Conservation (phyloP, 441 rosid genomes). For the Theobroma grandiflorum region DNA sequence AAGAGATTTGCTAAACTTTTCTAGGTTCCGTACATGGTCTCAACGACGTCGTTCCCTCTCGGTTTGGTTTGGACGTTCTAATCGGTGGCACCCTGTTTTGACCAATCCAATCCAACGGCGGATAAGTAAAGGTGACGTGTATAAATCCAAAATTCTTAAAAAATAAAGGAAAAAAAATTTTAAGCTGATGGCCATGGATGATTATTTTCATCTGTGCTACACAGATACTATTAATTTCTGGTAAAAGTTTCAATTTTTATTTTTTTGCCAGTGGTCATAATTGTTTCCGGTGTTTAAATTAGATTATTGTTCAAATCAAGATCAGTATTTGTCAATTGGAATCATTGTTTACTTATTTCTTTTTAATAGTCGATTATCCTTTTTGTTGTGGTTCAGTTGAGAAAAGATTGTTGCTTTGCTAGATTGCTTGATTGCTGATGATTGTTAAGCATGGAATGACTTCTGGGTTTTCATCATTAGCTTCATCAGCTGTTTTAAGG, state of each 20-base stretch:
- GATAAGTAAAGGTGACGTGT: background rate
- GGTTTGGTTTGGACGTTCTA: background rate
- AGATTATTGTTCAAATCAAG: background rate
- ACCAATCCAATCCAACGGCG: constrained; percentile 11
- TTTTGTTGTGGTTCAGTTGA: background rate
- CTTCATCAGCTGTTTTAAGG: constrained; percentile 63
- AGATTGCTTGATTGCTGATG: constrained; percentile 44
- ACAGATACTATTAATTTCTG: background rate
- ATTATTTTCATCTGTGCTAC: background rate
- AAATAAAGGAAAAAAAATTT: background rate
- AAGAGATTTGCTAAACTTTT: background rate
- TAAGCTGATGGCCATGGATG: background rate
- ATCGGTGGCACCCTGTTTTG: constrained; percentile 8
- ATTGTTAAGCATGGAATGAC: constrained; percentile 54
- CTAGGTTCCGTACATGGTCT: background rate
- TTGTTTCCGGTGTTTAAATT: background rate
- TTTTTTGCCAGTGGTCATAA: background rate
- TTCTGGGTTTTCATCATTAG: constrained; percentile 42
- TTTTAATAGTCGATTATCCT: background rate
- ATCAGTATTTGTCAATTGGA: background rate
- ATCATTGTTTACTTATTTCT: background rate
- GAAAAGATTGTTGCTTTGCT: background rate
- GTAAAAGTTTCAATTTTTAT: constrained; percentile 5
- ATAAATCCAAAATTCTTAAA: background rate
- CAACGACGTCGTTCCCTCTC: constrained; percentile 18